These are phyloP conservation scores for Rhododendron mucronatum DNA, from an alignment of 148 eudicot genomes.

Conservation along the genomic window DNA sequence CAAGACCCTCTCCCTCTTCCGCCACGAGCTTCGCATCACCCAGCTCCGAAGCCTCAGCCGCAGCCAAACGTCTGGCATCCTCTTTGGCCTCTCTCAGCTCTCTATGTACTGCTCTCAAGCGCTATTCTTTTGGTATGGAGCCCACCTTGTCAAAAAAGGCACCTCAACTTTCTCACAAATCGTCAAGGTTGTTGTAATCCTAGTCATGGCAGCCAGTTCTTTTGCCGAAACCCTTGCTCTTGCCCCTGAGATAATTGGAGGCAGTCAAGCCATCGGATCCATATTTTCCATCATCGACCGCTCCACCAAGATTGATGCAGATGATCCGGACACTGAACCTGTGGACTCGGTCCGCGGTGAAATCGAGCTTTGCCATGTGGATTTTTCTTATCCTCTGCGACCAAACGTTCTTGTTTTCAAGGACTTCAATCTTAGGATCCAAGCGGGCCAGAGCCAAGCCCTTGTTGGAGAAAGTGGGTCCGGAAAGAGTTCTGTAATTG, in stretches of 20 bases:
- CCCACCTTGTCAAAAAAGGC: constrained; percentile 79
- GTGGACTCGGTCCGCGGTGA: constrained; percentile 82
- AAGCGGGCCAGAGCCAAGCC: constrained; percentile 96
- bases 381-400: constrained; percentile 85
- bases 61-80: constrained; percentile 66
- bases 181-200: constrained; percentile 82
- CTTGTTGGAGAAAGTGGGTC: constrained; percentile 97
- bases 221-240: constrained; percentile 95
- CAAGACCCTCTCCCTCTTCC: constrained; percentile 75
- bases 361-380: constrained; percentile 86
- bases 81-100: constrained; percentile 98
- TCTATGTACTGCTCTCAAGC: constrained; percentile 88
- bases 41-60: constrained; percentile 68
- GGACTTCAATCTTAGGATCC: constrained; percentile 78
- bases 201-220: constrained; percentile 88
- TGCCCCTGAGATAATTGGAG: constrained; percentile 91
- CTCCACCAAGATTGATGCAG: constrained; percentile 70
- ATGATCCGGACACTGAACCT: constrained; percentile 74
- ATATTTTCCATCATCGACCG: constrained; percentile 85
- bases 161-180: constrained; percentile 90
- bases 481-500: constrained; percentile 88
- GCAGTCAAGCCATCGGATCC: constrained; percentile 89
- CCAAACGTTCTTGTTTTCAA: constrained; percentile 76
- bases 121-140: constrained; percentile 93
- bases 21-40: constrained; percentile 66